phyloP scores from a whole-genome alignment of 805 yeast genomes.

The Nakazawaea holstii region DNA sequence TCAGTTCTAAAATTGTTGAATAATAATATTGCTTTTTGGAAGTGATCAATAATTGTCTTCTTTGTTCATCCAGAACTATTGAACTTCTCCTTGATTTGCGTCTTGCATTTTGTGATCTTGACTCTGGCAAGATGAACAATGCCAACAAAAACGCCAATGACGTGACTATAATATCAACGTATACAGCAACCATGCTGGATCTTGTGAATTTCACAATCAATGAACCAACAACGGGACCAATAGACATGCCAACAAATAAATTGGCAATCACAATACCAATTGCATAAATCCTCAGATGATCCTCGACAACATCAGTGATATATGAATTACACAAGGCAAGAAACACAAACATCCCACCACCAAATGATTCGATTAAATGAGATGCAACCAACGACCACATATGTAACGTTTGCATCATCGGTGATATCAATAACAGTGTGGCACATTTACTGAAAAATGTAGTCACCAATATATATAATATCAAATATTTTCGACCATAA shows the following conservation, averaged over 20 bases:
- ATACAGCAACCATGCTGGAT: conserved; percentile 25
- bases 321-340: conserved; percentile 63
- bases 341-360: conserved; percentile 61
- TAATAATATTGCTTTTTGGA: conserved; percentile 5
- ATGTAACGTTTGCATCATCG: conserved; percentile 21
- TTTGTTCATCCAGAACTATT: conserved; percentile 5
- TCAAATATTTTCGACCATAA: conserved; percentile 51
- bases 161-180: conserved; percentile 21
- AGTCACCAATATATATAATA: conserved; percentile 25
- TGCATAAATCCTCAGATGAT: conserved; percentile 49
- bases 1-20: neutral
- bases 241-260: conserved; percentile 52
- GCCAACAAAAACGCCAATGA: conserved; percentile 29
- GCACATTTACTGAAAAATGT: conserved; percentile 14
- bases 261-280: conserved; percentile 58
- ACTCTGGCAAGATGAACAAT: conserved; percentile 49
- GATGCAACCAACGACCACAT: conserved; percentile 35
- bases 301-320: conserved; percentile 66
- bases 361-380: conserved; percentile 39
- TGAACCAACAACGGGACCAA: conserved; percentile 62
- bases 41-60: neutral
- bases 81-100: conserved; percentile 39
- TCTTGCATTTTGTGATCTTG: conserved; percentile 53
- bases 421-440: conserved; percentile 17
- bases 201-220: conserved; percentile 23